phyloP scores from a whole-genome alignment of 75 land plant genomes.

The Pseudotsuga menziesii region DNA sequence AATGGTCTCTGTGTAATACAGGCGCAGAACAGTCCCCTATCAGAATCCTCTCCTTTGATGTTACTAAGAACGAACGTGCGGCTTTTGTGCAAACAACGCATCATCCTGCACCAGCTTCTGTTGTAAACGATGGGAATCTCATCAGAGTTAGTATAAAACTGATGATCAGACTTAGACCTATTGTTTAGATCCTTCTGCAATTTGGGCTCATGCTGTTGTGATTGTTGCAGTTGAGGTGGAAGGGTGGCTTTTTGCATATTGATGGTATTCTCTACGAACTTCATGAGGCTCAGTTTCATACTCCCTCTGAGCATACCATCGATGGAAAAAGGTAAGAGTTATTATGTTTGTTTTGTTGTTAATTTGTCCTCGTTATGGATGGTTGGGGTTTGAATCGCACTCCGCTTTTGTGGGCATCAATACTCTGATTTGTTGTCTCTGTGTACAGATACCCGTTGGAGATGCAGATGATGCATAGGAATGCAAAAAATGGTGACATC shows the following conservation, averaged over 20 bases:
- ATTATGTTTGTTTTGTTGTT: neutral
- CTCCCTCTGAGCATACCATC: constrained; percentile 46
- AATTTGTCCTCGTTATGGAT: neutral
- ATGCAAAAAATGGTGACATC: neutral
- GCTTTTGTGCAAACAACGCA: neutral
- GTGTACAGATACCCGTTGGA: constrained; percentile 12
- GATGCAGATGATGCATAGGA: constrained; percentile 17
- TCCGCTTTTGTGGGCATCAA: neutral
- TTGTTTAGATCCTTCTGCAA: too few species aligned
- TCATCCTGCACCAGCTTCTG: neutral
- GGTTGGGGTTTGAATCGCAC: neutral
- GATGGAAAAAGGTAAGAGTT: constrained; percentile 23
- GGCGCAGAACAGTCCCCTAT: constrained; percentile 8
- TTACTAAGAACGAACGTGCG: neutral
- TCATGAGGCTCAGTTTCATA: constrained; percentile 33
- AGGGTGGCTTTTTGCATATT: constrained; percentile 18
- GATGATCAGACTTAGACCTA: too few species aligned
- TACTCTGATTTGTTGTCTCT: neutral
- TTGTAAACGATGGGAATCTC: too few species aligned
- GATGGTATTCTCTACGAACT: constrained; percentile 25
- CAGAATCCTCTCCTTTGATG: constrained; percentile 4
- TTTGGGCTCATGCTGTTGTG: too few species aligned
- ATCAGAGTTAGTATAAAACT: too few species aligned
- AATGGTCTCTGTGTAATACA: neutral
- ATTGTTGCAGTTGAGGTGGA: constrained; percentile 20